A percentile compares a stretch with the other conserved stretches of the same genome.
Evolutionary conservation across 2,329 filamentous ascomycete species (phyloP).

Genomic region (Alternaria sp.): DNA sequence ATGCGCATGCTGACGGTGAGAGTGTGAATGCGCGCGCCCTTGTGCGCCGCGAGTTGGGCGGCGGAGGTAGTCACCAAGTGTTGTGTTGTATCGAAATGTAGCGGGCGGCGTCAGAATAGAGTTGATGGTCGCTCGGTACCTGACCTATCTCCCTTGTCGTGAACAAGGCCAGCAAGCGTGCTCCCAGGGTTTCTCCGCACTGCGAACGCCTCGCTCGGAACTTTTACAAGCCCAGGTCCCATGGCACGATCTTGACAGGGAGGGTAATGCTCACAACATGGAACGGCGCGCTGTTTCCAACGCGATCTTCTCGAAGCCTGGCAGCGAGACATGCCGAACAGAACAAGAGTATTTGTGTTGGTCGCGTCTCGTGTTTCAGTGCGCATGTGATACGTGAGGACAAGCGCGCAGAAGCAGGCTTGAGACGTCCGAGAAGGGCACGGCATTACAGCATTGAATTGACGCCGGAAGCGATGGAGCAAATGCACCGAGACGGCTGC

Average conservation of each 20-base stretch:
- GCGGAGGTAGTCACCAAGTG: not conserved
- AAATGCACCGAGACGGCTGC: conserved; percentile 28
- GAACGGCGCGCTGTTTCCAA: conserved; percentile 30
- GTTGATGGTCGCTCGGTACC: conserved; percentile 45
- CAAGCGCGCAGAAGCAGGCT: conserved; percentile 18
- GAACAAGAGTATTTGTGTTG: conserved; percentile 7
- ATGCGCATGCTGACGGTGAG: not conserved
- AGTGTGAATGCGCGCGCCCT: not conserved
- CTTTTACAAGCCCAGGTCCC: conserved; percentile 48
- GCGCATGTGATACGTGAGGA: conserved; percentile 18
- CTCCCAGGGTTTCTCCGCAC: conserved; percentile 48
- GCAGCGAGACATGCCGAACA: conserved; percentile 13
- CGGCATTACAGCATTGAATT: conserved; percentile 14
- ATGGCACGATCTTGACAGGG: conserved; percentile 45
- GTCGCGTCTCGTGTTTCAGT: conserved; percentile 38
- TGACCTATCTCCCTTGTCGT: conserved; percentile 46
- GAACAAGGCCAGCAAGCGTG: conserved; percentile 41
- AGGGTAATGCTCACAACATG: conserved; percentile 27
- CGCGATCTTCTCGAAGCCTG: conserved; percentile 37
- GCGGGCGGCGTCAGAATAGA: conserved; percentile 43
- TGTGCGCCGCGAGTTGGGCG: not conserved
- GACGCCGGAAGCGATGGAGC: conserved; percentile 17
- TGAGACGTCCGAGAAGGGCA: conserved; percentile 29
- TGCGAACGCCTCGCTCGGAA: conserved; percentile 47
- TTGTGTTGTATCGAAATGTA: conserved; percentile 1